A percentile compares a stretch with the other conserved stretches of the same genome.
phyloP scores from a whole-genome alignment of 2,329 filamentous ascomycete species.

The Colletotrichum melonis region DNA sequence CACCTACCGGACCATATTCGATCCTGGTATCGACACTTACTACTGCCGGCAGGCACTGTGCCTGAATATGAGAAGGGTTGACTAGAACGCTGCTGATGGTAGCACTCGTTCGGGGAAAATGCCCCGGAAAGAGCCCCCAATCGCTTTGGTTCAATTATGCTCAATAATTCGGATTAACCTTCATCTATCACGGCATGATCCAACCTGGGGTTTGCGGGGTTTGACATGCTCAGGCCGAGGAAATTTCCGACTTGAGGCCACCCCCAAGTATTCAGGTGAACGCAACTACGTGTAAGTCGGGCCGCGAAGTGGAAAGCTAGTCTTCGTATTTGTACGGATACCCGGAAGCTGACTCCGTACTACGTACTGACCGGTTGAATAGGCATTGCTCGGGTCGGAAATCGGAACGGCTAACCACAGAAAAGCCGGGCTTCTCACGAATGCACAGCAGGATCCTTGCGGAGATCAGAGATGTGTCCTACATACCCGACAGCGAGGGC shows the following conservation, averaged over 20 bases:
- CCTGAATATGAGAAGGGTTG: not conserved
- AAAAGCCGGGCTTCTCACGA: not conserved
- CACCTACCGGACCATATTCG: not conserved
- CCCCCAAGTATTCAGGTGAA: constrained; percentile 3
- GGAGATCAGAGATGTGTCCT: constrained; percentile 22
- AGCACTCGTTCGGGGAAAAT: constrained; percentile 16
- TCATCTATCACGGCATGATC: constrained; percentile 19
- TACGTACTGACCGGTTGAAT: not conserved
- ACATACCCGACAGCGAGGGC: constrained; percentile 5
- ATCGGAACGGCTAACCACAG: constrained; percentile 1
- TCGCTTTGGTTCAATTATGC: constrained; percentile 15
- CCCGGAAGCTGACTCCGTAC: not conserved
- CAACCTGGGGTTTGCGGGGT: constrained; percentile 14
- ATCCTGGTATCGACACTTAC: not conserved
- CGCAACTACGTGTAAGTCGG: not conserved
- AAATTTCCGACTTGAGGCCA: constrained; percentile 3
- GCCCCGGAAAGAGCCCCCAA: constrained; percentile 15
- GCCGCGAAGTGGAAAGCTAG: not conserved
- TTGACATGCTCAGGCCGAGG: constrained; percentile 11
- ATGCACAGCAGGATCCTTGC: constrained; percentile 12
- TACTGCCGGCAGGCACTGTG: not conserved
- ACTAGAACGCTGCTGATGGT: not conserved
- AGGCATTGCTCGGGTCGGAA: constrained; percentile 22
- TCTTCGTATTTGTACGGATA: not conserved
- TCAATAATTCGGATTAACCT: constrained; percentile 1